phyloP scores from a whole-genome alignment of 164 flowering plant species.

The Echeveria elegans region DNA sequence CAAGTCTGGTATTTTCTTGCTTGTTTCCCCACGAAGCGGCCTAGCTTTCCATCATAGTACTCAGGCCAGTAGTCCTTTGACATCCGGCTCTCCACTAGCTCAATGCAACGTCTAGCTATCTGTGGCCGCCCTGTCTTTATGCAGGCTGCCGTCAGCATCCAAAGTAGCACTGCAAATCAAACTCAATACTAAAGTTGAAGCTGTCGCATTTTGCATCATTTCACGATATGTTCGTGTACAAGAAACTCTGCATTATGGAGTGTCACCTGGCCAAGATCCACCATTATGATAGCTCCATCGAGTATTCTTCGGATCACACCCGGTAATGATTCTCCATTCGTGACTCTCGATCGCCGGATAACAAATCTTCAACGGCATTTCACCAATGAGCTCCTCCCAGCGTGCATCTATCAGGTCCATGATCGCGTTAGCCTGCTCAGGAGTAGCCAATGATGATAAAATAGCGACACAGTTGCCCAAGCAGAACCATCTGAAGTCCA shows the following conservation, averaged over 20 bases:
- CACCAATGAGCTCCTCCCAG: slow-evolving; percentile 3
- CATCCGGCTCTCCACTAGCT: slow-evolving; percentile 59
- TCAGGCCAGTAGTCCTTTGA: slow-evolving; percentile 83
- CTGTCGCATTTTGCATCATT: too few relatives aligned
- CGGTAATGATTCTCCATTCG: slow-evolving; percentile 7
- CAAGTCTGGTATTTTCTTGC: slow-evolving; percentile 59
- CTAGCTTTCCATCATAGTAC: slow-evolving; percentile 76
- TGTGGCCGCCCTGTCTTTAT: slow-evolving; percentile 39
- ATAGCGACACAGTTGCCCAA: slow-evolving; percentile 7
- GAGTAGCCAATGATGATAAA: slow-evolving; percentile 4
- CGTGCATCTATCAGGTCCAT: slow-evolving; percentile 3
- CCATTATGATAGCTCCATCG: slow-evolving; percentile 11
- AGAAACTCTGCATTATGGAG: neutral
- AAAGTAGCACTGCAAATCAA: slow-evolving; percentile 2
- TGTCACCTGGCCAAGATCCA: slow-evolving; percentile 12
- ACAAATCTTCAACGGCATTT: slow-evolving; percentile 7
- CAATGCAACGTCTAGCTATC: slow-evolving; percentile 66
- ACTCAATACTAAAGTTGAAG: too few relatives aligned
- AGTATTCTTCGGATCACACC: slow-evolving; percentile 11
- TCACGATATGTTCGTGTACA: neutral
- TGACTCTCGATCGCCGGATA: slow-evolving; percentile 6
- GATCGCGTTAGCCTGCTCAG: slow-evolving; percentile 6
- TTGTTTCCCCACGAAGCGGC: slow-evolving; percentile 81
- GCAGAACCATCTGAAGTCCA: slow-evolving; percentile 6
- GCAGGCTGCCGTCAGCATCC: slow-evolving; percentile 8